A percentile compares a stretch with the other conserved stretches of the same genome.
Evolutionary conservation across 164 flowering plant species (phyloP).

Genomic region (Pachysandra terminalis): DNA sequence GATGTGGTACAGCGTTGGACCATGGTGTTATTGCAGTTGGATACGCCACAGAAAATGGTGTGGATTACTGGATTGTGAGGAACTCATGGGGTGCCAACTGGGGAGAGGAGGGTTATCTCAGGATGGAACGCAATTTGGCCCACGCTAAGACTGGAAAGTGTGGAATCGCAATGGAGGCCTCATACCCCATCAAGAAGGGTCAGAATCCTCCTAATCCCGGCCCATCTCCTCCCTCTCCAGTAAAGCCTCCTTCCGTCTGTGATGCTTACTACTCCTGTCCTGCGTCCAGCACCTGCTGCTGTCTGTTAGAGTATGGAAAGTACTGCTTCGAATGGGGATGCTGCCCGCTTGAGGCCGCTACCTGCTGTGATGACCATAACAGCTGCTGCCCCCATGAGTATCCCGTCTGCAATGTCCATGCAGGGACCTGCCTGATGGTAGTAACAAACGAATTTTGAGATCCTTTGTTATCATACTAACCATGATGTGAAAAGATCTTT

Average conservation of each 20-base stretch:
- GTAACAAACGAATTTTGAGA: not conserved
- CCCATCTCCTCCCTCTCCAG: no score
- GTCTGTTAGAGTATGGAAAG: no score
- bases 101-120: conserved; percentile 85
- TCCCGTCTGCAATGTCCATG: conserved; percentile 65
- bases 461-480: not conserved
- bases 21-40: conserved; percentile 77
- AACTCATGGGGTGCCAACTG: conserved; percentile 92
- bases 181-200: not conserved
- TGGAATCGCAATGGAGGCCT: not conserved
- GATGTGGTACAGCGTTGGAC: conserved; percentile 46
- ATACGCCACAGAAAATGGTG: conserved; percentile 74
- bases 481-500: not conserved
- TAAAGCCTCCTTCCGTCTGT: no score
- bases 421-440: conserved; percentile 73
- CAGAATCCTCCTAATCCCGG: not conserved
- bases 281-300: no score
- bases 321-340: conserved; percentile 95
- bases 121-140: conserved; percentile 47
- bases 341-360: conserved; percentile 86
- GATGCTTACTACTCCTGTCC: no score
- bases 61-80: conserved; percentile 83
- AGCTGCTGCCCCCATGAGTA: conserved; percentile 96
- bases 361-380: conserved; percentile 79
- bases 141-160: not conserved